Evolutionary conservation across 768 basidiomycete species (phyloP).

Genomic region (Tricholomella constricta): DNA sequence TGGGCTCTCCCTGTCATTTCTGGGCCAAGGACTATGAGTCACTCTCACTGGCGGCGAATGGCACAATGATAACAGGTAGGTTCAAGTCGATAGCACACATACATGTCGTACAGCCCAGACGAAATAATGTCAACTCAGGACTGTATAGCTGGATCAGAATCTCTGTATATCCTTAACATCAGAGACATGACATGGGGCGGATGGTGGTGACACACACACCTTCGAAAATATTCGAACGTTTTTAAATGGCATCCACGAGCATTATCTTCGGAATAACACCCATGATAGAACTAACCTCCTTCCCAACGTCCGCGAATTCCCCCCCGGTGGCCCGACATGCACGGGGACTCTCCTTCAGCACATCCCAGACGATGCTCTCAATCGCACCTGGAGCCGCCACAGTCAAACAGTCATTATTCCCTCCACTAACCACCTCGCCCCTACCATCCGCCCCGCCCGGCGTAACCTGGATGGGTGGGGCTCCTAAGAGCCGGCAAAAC

Average conservation of each 20-base stretch:
- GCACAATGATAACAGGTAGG: not conserved
- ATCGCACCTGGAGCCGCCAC: not conserved
- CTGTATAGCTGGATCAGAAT: not conserved
- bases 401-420: not conserved
- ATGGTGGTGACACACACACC: not conserved
- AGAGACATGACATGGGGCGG: not conserved
- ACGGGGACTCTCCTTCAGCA: slow-evolving; percentile 1
- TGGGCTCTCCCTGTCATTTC: too few relatives aligned
- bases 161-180: not conserved
- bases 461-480: slow-evolving; percentile 66
- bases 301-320: slow-evolving; percentile 5
- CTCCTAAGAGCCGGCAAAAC: slow-evolving; percentile 84
- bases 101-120: slow-evolving; percentile 1
- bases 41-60: not conserved
- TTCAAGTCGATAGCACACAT: not conserved
- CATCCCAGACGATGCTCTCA: not conserved
- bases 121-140: not conserved
- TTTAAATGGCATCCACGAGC: slow-evolving; percentile 7
- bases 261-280: slow-evolving; percentile 7
- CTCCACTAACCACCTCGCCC: slow-evolving; percentile 20
- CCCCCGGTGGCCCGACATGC: not conserved
- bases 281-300: slow-evolving; percentile 7
- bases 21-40: too few relatives aligned
- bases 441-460: slow-evolving; percentile 62
- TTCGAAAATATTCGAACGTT: slow-evolving; percentile 1